Evolutionary conservation across 129 eudicot species (phyloP), one percentile per base, ranked within the genome.

Genomic region (Ambrosia artemisiifolia): DNA sequence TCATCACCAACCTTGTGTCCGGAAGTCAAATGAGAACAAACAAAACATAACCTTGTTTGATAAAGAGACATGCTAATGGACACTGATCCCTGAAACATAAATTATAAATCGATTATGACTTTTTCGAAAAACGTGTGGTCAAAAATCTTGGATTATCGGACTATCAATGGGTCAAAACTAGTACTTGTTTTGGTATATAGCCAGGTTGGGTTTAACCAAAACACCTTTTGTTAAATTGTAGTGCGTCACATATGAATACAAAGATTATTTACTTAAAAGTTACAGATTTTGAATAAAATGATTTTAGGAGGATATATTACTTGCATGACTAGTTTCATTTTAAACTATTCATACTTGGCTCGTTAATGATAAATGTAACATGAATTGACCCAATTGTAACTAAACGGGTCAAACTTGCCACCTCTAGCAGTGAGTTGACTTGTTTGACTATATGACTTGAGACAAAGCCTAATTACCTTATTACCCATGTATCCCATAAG

Each of bases 401-500:
- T 16, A 16, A 47, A 50, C 13, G 34, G 74, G 74, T 51, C 46
- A 11, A 17, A 69, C 28, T 51, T 69, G 60, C 16, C 24, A 30
- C 46, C 55, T 69, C 30, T 34, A 16, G 20, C 18, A n/a, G 38
- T 34, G 10, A 57, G 17, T 7, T 61, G 66, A 30, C 44, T 61
- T 4, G 44, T 14, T 32, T 7, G 10, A 61, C 66, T 6, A 57
- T 24, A 20, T 20, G 63, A 57, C 16, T 2, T 1, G 14, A 28
- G 38, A 30, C n/a, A 28, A 11, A 28, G 48, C 9, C 6, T 50
- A 65, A 43, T 54, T 87, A 94, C 98, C 98, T 95, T 95, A 75
- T 95, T 95, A 14, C 99, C 99, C 97, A 95, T 88, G 85, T 95
- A 95, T 35, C 99, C 99, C 99, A 95, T 95, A 47, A 95, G 94